Evolutionary conservation across 2,329 filamentous ascomycete genomes (phyloP), one percentile per base, ranked within the genome.

Genomic region (Aspergillus felis): DNA sequence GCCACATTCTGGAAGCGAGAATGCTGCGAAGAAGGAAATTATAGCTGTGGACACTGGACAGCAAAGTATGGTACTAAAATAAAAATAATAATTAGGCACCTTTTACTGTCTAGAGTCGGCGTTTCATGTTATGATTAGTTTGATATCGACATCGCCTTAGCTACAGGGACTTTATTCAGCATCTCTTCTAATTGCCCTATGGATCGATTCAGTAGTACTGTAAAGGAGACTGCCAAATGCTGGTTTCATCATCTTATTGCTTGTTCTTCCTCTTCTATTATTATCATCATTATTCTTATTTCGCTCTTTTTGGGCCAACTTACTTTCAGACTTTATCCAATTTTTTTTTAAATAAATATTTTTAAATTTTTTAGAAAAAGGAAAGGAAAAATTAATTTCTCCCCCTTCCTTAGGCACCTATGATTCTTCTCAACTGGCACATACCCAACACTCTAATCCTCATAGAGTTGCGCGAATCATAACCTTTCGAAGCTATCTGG

Each of bases 391-490:
- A 29, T 38, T 41, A 27, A 32, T 55, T 51, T 35, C 51, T 47
- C 52, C 57, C 55, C 51, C 57, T 53, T 57, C 48, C 46, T 46
- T 53, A 50, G 17, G 28, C 24, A 42, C 28, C 41, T 29, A 24
- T 35, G 42, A 24, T 25, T 51, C 24, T 57, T 53, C 27, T 28
- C n/a, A 42, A 46, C 38, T 24, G 57, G 48, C 57, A 58, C 46
- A 29, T 46, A 58, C 55, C 35, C 47, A 58, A 59, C 51, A 53
- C 25, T 53, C 50, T 53, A 58, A 57, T 52, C 52, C 53, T 55
- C 60, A 60, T 54, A 53, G 41, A 50, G 17, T 24, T 25, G 49
- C 38, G 28, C 47, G 28, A 54, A 57, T 54, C 44, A 25, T 24
- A 24, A 27, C 24, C 44, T 14, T 25, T 47, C 44, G 10, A 47